phyloP scores from a whole-genome alignment of 164 flowering plant genomes.

The Paratinospora sagittata region DNA sequence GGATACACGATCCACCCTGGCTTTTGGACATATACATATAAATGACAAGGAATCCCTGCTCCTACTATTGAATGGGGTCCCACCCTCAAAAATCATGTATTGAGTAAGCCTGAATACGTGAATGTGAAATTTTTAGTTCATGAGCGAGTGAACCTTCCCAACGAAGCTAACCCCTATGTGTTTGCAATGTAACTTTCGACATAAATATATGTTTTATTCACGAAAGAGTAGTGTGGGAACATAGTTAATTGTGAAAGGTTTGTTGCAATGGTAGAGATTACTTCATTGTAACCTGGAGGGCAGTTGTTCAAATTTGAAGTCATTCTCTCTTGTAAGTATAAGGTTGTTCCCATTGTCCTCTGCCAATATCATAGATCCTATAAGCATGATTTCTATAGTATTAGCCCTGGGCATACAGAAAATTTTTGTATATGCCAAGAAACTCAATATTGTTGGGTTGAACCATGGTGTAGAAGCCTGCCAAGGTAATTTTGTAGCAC shows the following conservation, averaged over 20 bases:
- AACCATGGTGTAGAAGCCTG: neutral
- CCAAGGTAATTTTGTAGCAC: neutral
- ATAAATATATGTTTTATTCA: neutral
- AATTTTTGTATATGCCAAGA: neutral
- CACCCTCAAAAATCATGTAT: neutral
- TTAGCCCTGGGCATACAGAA: neutral
- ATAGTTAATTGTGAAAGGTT: too few relatives aligned
- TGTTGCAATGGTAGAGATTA: too few relatives aligned
- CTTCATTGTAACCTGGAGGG: too few relatives aligned
- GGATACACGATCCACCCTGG: neutral
- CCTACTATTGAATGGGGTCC: too few relatives aligned
- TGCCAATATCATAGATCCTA: too few relatives aligned
- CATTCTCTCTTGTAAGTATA: too few relatives aligned
- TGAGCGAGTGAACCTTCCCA: neutral
- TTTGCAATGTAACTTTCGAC: neutral
- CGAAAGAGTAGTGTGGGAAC: neutral
- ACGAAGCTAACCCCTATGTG: neutral
- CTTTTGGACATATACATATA: too few relatives aligned
- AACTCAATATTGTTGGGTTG: neutral
- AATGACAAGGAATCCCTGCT: too few relatives aligned
- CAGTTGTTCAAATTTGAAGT: too few relatives aligned
- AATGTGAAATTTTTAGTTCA: too few relatives aligned
- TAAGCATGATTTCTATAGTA: neutral
- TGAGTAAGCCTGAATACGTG: neutral
- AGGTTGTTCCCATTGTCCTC: too few relatives aligned